A percentile compares a stretch with the other conserved stretches of the same genome.
Evolutionary conservation across 306 rosid genomes (phyloP).

Genomic region (Potentilla sterilis): DNA sequence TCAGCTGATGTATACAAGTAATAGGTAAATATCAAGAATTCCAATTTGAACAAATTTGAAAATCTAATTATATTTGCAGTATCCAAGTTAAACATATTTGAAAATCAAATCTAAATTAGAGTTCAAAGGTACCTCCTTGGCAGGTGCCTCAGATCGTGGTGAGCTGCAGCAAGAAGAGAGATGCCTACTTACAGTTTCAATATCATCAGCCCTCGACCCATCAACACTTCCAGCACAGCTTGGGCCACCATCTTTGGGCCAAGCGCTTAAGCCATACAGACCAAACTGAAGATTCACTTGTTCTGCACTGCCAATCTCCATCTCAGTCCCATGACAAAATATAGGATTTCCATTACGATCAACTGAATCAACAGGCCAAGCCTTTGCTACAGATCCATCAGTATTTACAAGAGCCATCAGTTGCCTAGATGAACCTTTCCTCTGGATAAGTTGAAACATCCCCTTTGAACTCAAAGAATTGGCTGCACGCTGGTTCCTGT

Average conservation of each 20-base stretch:
- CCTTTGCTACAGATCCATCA: slow-evolving; percentile 94
- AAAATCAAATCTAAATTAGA: slow-evolving; percentile 7
- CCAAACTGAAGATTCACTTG: slow-evolving; percentile 97
- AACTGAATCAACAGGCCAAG: slow-evolving; percentile 88
- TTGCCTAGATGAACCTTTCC: slow-evolving; percentile 82
- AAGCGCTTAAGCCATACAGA: slow-evolving; percentile 88
- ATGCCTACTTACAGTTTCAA: slow-evolving; percentile 77
- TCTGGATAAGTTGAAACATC: slow-evolving; percentile 93
- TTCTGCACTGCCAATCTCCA: slow-evolving; percentile 66
- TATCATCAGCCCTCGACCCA: slow-evolving; percentile 77
- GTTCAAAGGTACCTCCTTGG: slow-evolving; percentile 67
- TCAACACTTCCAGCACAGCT: slow-evolving; percentile 89
- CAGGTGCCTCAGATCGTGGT: slow-evolving; percentile 73
- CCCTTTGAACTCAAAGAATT: slow-evolving; percentile 91
- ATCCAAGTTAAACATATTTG: not conserved
- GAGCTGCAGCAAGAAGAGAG: slow-evolving; percentile 90
- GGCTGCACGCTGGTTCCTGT: slow-evolving; percentile 82
- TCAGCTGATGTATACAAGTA: slow-evolving; percentile 45
- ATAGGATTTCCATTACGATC: slow-evolving; percentile 66
- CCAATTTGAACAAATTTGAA: not conserved
- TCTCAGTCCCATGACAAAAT: slow-evolving; percentile 45
- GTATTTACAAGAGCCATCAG: slow-evolving; percentile 86
- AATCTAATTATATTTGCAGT: not conserved
- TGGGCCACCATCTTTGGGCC: slow-evolving; percentile 90
- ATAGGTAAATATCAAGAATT: not conserved